Evolutionary conservation across 176 grass and related monocot genomes (phyloP).

Genomic region (Thinopyrum elongatum): DNA sequence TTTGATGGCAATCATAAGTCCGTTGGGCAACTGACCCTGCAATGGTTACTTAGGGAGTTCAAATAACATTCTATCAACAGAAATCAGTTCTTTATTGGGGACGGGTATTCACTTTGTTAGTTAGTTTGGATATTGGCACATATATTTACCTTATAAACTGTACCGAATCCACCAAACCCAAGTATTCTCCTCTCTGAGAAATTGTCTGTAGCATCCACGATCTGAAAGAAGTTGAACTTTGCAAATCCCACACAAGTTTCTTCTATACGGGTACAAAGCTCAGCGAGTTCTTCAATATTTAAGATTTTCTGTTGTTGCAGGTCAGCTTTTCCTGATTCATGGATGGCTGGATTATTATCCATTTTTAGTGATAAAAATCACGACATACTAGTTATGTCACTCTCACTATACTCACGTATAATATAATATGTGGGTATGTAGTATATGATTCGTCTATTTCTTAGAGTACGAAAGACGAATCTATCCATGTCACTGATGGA

Average conservation of each 20-base stretch:
- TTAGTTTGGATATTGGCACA: neutral
- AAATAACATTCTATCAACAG: neutral
- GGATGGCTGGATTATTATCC: too few relatives aligned
- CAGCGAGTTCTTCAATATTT: neutral
- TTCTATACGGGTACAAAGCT: conserved; percentile 26
- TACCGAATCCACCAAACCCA: conserved; percentile 30
- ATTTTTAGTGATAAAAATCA: too few relatives aligned
- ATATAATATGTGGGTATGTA: too few relatives aligned
- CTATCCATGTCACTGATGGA: neutral
- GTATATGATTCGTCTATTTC: too few relatives aligned
- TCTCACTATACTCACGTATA: too few relatives aligned
- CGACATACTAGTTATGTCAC: too few relatives aligned
- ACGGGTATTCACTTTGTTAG: neutral
- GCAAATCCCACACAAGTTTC: conserved; percentile 26
- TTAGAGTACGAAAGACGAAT: too few relatives aligned
- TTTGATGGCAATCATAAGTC: conserved; percentile 38
- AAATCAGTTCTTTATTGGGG: neutral
- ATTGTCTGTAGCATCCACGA: conserved; percentile 35
- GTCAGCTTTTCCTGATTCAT: conserved; percentile 11
- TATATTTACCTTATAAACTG: conserved; percentile 45
- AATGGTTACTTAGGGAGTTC: conserved; percentile 8
- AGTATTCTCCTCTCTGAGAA: conserved; percentile 21
- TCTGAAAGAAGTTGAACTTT: conserved; percentile 31
- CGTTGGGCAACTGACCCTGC: conserved; percentile 28
- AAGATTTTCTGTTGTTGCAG: conserved; percentile 26